Base-by-base conservation (phyloP, 225 moss, liverwort and hornwort species). In the Ulota crispa region DNA sequence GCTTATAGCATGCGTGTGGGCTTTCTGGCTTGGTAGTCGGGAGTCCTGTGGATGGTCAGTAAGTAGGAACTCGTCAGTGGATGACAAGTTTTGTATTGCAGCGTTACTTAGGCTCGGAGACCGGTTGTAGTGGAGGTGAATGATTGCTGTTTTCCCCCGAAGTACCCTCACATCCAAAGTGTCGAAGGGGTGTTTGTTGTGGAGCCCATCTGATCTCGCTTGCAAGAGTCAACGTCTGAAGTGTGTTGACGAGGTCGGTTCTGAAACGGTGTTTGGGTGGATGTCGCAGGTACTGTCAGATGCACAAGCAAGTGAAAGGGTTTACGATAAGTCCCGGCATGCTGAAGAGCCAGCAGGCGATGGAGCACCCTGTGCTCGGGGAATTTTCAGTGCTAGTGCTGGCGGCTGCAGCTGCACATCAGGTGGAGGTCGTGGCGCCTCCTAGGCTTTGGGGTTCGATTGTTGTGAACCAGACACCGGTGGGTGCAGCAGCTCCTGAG, bases 361-460 rank as follows among this genome's bases (percentile, higher is more conserved):
- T 89, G 83, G 88, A 89, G 63, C 88, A 89, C 67, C 90, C 92
- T 9, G 62, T 87, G 27, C 86, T 94, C 16, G 97, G 95, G 45
- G 97, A 95, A 67, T 97, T 92, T 42, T 94, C 95, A 13, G 78
- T 94, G 70, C 92, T 94, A 55, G 93, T 97, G 15, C 86, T 97
- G 84, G 97, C 95, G 70, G 95, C 97, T 39, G 88, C 97, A 71
- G 94, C 89, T 64, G 97, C 97, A 54, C 95, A 95, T 74, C 89
- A 97, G 79, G 88, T 95, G 70, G 89, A 94, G 83, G 92, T 95
- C 9, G 88, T 89, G 32, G 85, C 92, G 59, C 92, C 94, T 68
- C 93, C 93, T 10, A 87, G 92, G 66, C 91, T 96, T 45, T 81
- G 91, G 81, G 77, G 72, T 84, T 59, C 88, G 61, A 27, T 88